Evolutionary conservation across 345 rosid genomes (phyloP).

Genomic region (Lepidium aucheri): DNA sequence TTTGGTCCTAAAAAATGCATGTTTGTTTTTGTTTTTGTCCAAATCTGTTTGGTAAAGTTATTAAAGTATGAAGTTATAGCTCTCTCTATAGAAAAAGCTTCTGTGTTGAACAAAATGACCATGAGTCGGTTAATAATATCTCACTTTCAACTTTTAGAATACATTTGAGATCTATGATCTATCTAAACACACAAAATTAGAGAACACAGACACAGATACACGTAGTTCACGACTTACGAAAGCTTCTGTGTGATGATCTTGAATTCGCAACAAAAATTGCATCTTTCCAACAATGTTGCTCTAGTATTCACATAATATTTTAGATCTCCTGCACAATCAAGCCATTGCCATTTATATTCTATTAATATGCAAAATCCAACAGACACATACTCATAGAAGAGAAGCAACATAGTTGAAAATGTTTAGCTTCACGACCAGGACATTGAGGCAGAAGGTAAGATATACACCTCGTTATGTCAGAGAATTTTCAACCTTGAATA

Average conservation of each 20-base stretch:
- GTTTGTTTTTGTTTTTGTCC: background rate
- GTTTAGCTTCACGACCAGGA: background rate
- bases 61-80: background rate
- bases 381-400: background rate
- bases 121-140: background rate
- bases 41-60: background rate
- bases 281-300: background rate
- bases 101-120: background rate
- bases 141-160: background rate
- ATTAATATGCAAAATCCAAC: too few species aligned
- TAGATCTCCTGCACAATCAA: background rate
- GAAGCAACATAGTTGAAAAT: background rate
- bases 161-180: background rate
- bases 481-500: conserved; percentile 34
- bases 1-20: background rate
- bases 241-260: background rate
- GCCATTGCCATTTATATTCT: background rate
- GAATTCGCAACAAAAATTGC: background rate
- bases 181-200: too few species aligned
- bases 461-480: background rate
- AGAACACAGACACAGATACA: background rate
- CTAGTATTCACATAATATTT: background rate
- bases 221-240: background rate
- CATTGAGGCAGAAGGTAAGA: background rate
- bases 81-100: background rate